Base-by-base conservation (phyloP, 352 stramenopile genomes). In the Peronosclerospora sorghi region DNA sequence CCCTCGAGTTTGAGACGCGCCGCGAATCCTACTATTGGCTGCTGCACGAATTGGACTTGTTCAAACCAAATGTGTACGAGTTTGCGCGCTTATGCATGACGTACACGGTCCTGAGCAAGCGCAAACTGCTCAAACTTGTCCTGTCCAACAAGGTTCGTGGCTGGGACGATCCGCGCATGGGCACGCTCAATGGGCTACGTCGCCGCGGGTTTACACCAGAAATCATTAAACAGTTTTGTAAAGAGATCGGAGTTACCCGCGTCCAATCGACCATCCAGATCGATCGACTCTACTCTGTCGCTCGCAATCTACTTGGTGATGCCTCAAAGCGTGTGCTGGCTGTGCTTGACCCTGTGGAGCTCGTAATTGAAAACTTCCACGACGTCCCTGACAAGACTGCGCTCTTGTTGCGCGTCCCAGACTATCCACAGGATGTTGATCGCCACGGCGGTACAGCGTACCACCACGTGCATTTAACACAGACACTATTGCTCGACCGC, bases 11-110 rank as follows among this genome's bases (percentile, higher is more conserved):
- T 64, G 96, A 99, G 72, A 98, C 91, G 14, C 80, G 96, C 10
- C 83, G 95, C 29, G 95, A 98, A 63, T 96, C 91, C 26, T 99
- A 99, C 73, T 99, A 98, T 73, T 99, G 96, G 96, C 85, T 99
- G 35, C 71, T 98, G 38, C 66, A 98, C 68, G 89, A 86, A 41
- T 63, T 99, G 8, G 86, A 98, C 34, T 74, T 99, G 60, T 99
- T 96, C 69, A 94, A 97, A 57, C 94, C 96, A 35, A 97, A 97
- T 51, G 89, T 97, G 54, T 97, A 96, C 65, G 93, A 97, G 65
- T 97, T 97, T 52, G 87, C 94, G 5, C 74, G 96, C 19, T 78
- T 99, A 10, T 97, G 97, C 41, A 93, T 99, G 57, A 96, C 95
- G 23, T 97, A 98, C 72, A 99, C 95, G 15, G 95, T 99, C 34